Conservation (phyloP, 2,329 filamentous ascomycete species). For the Colletotrichum noveboracense region DNA sequence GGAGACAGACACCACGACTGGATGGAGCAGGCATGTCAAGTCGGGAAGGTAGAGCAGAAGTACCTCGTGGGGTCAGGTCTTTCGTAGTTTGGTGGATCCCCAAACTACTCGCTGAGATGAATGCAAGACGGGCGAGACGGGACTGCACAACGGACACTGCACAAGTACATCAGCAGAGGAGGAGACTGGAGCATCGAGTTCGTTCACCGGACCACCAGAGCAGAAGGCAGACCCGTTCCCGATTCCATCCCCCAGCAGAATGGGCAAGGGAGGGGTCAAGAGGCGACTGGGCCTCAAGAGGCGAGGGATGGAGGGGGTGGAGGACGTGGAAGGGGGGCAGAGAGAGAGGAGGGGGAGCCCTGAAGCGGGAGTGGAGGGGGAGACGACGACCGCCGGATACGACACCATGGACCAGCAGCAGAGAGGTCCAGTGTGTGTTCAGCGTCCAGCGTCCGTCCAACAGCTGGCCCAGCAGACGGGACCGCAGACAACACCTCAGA, state of each 20-base stretch:
- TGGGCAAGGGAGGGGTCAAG: conserved; percentile 12
- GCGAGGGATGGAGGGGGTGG: conserved; percentile 1
- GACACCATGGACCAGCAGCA: neutral
- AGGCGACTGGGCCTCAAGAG: neutral
- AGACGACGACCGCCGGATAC: neutral
- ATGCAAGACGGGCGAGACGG: neutral
- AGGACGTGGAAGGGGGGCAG: neutral
- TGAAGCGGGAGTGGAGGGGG: conserved; percentile 4
- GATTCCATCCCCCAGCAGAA: neutral
- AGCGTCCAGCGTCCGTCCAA: neutral
- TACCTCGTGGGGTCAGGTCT: neutral
- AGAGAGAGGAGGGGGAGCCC: neutral
- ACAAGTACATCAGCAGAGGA: neutral
- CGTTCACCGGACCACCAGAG: conserved; percentile 17
- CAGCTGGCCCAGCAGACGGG: neutral
- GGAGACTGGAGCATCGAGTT: neutral
- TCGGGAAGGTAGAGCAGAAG: neutral
- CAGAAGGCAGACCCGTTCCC: neutral
- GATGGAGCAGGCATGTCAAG: neutral
- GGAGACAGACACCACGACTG: neutral
- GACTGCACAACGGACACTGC: conserved; percentile 3
- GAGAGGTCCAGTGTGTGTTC: neutral
- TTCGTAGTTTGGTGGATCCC: neutral
- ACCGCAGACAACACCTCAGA: neutral
- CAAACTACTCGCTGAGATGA: neutral